These are phyloP conservation scores for Ceriops decandra DNA, from an alignment of 345 rosid species.

Conservation along the genomic window DNA sequence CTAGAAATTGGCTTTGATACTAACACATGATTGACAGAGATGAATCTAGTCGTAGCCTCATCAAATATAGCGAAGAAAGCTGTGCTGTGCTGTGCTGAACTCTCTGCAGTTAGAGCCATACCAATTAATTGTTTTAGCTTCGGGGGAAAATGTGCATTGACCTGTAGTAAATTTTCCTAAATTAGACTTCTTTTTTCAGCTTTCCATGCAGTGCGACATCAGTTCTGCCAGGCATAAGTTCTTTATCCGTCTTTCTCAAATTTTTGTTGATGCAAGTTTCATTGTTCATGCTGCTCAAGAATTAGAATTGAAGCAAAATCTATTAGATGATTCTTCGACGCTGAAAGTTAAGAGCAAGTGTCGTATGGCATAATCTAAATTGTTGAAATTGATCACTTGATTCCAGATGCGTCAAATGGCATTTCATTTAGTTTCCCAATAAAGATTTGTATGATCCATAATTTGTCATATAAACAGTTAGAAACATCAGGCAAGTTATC, in stretches of 20 bases:
- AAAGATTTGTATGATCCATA: neutral
- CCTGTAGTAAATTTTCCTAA: neutral
- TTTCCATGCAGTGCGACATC: too few species aligned
- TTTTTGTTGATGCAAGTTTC: too few species aligned
- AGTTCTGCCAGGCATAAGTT: too few species aligned
- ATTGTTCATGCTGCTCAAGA: too few species aligned
- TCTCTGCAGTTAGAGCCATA: neutral
- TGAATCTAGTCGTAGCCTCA: constrained; percentile 19
- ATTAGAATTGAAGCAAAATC: too few species aligned
- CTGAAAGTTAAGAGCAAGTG: too few species aligned
- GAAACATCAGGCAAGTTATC: constrained; percentile 2
- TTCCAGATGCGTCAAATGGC: neutral
- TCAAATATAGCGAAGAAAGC: constrained; percentile 6
- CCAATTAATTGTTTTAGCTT: neutral
- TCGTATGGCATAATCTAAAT: neutral
- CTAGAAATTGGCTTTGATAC: constrained; percentile 13
- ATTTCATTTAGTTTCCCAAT: constrained; percentile 1
- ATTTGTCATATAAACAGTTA: neutral
- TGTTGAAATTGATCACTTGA: neutral
- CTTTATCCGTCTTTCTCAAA: too few species aligned
- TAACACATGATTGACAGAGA: constrained; percentile 11
- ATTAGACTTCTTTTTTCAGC: neutral
- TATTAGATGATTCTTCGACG: too few species aligned
- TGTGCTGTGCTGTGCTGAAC: too few species aligned
- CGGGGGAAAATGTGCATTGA: neutral